Percentiles rank a stretch among this genome's conserved stretches.
phyloP scores from a whole-genome alignment of 306 rosid species.

The Canavalia ensiformis region DNA sequence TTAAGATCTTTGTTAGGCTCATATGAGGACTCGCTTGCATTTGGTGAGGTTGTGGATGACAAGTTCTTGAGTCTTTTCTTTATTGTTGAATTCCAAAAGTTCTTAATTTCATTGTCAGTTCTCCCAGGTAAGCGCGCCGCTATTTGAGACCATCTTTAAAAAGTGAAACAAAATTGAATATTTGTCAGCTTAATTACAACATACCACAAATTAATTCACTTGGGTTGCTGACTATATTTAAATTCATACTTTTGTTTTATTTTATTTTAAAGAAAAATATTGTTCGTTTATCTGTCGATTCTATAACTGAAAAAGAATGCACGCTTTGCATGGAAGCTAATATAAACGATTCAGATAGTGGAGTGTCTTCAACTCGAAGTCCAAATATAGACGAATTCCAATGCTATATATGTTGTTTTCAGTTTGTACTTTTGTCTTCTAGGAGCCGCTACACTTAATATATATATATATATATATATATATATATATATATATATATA shows the following conservation, averaged over 20 bases:
- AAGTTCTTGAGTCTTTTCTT: conserved; percentile 83
- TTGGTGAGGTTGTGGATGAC: conserved; percentile 66
- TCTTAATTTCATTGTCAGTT: conserved; percentile 93
- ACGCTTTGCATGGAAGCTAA: conserved; percentile 60
- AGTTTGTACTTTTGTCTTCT: conserved; percentile 39
- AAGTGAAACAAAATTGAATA: not conserved
- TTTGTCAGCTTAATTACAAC: conserved; percentile 16
- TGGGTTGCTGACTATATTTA: not conserved
- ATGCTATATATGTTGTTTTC: conserved; percentile 34
- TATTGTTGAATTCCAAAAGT: conserved; percentile 94
- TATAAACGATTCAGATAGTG: not conserved
- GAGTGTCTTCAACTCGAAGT: conserved; percentile 62
- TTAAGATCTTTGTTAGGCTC: conserved; percentile 52
- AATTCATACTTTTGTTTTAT: too few species aligned
- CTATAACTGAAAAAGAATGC: not conserved
- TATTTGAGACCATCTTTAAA: conserved; percentile 90
- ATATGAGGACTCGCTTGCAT: conserved; percentile 70
- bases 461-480: not conserved
- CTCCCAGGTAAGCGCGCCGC: conserved; percentile 90
- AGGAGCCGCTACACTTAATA: conserved; percentile 43
- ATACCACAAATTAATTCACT: conserved; percentile 24
- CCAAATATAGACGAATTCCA: conserved; percentile 36
- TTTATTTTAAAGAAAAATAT: too few species aligned
- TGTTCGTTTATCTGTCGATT: too few species aligned
- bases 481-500: too few species aligned